phyloP scores from a whole-genome alignment of 257 asterid genomes.

The Orobanche coerulescens region DNA sequence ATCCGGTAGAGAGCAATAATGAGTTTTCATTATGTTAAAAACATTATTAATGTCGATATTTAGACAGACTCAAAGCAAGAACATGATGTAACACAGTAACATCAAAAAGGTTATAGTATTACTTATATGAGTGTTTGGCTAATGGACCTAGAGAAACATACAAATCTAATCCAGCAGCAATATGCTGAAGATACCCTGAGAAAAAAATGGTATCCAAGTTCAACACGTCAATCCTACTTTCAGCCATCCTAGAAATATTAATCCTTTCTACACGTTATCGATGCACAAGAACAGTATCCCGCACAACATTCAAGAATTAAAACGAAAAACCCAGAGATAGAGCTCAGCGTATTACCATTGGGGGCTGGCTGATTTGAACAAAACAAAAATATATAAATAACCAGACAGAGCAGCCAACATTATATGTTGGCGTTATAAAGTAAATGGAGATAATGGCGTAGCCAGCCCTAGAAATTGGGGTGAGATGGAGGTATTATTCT shows the following conservation, averaged over 20 bases:
- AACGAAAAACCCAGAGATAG: background rate
- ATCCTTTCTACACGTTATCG: background rate
- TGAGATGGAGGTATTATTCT: too few species aligned
- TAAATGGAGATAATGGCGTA: too few species aligned
- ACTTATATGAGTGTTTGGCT: background rate
- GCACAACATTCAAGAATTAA: background rate
- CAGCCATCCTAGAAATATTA: background rate
- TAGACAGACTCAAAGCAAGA: background rate
- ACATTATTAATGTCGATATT: background rate
- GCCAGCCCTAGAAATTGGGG: too few species aligned
- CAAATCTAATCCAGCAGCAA: background rate
- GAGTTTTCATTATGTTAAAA: conserved; percentile 1
- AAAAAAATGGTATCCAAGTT: background rate
- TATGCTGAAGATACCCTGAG: conserved; percentile 9
- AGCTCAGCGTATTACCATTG: background rate
- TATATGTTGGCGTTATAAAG: too few species aligned
- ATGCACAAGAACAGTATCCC: background rate
- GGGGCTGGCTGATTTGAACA: background rate
- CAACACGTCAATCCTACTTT: background rate
- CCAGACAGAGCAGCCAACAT: too few species aligned
- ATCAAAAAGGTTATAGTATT: background rate
- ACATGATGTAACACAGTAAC: background rate
- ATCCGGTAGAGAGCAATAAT: too few species aligned
- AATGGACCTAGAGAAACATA: conserved; percentile 12
- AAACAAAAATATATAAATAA: background rate